phyloP scores from a whole-genome alignment of 108 stramenopile species.

The Thalassiosira profunda region DNA sequence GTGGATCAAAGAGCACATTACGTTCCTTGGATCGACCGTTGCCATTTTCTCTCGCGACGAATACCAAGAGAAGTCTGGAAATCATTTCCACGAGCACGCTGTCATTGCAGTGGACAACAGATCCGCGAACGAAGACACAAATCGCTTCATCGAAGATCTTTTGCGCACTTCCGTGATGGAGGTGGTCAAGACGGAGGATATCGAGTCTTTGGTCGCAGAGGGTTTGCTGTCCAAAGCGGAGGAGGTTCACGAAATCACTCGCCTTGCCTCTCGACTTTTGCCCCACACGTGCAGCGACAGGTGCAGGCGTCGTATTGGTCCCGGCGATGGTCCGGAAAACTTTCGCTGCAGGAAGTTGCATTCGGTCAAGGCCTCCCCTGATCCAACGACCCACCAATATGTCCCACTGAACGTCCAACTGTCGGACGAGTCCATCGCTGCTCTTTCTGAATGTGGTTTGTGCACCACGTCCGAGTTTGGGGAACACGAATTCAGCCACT shows the following conservation, averaged over 20 bases:
- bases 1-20: not conserved
- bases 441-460: not conserved
- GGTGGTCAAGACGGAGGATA: not conserved
- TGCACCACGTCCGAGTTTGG: not conserved
- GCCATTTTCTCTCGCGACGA: not conserved
- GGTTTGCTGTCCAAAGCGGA: not conserved
- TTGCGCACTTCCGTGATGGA: not conserved
- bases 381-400: not conserved
- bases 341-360: not conserved
- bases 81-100: not conserved
- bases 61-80: not conserved
- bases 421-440: not conserved
- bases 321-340: not conserved
- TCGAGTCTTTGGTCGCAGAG: constrained; percentile 3
- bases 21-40: not conserved
- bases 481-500: too few species aligned
- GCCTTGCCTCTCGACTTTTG: not conserved
- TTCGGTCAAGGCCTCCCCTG: not conserved
- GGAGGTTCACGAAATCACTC: not conserved
- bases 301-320: not conserved
- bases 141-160: not conserved
- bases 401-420: not conserved
- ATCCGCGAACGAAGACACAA: not conserved
- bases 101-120: not conserved
- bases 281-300: not conserved